These are phyloP conservation scores for Fraxinus platypoda DNA, from an alignment of 305 asterid genomes.

Conservation along the genomic window DNA sequence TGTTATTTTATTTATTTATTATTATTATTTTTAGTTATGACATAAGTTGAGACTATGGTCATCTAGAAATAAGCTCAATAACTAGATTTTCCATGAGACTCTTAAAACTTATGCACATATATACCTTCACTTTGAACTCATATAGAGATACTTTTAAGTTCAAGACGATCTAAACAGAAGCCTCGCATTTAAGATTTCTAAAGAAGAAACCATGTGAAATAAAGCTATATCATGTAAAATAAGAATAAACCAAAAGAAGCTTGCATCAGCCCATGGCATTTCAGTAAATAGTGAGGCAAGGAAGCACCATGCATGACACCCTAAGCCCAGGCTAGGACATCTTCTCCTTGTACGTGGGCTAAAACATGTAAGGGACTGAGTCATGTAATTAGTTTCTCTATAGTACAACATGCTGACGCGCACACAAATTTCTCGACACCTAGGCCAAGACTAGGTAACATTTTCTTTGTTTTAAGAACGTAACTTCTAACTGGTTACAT, in stretches of 20 bases:
- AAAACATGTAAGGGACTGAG: background rate
- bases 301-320: background rate
- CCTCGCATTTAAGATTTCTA: background rate
- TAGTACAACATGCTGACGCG: background rate
- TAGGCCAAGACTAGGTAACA: background rate
- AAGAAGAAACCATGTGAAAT: background rate
- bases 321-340: background rate
- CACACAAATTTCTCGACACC: background rate
- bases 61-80: background rate
- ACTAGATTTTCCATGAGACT: background rate
- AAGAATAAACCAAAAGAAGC: background rate
- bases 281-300: constrained; percentile 24
- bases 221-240: background rate
- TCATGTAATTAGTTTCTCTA: background rate
- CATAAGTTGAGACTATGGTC: background rate
- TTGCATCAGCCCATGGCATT: constrained; percentile 46
- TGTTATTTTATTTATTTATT: background rate
- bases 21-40: background rate
- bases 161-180: background rate
- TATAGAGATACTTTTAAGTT: background rate
- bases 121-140: background rate
- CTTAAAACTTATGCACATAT: background rate
- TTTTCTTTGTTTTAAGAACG: background rate
- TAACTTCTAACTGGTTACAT: background rate
- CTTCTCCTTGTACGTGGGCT: background rate